Percentiles rank a stretch among this genome's conserved stretches.
These are phyloP conservation scores for Ambrosia trifida DNA, from an alignment of 129 eudicot genomes.

Conservation along the genomic window DNA sequence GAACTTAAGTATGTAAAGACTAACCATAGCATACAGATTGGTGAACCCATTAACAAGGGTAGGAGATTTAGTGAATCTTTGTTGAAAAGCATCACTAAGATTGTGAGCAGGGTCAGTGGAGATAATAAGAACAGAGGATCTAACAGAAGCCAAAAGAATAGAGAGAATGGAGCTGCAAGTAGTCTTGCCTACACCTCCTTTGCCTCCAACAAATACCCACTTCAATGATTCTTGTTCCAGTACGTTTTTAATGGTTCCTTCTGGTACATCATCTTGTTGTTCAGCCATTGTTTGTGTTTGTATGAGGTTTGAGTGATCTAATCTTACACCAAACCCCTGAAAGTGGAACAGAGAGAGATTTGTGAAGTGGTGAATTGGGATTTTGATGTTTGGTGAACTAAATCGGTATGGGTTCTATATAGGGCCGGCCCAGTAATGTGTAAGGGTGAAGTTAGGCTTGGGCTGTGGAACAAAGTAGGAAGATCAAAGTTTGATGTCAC, in stretches of 20 bases:
- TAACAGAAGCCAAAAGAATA: slow-evolving; percentile 49
- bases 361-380: slow-evolving; percentile 17
- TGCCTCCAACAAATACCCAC: slow-evolving; percentile 55
- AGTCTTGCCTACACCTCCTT: slow-evolving; percentile 46
- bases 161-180: slow-evolving; percentile 40
- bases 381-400: neutral
- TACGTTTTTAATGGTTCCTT: slow-evolving; percentile 69
- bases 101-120: slow-evolving; percentile 99
- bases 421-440: no score
- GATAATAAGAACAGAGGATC: slow-evolving; percentile 89
- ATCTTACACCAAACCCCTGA: slow-evolving; percentile 15
- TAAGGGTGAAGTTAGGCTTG: no score
- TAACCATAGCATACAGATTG: slow-evolving; percentile 95
- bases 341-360: neutral
- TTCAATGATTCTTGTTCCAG: slow-evolving; percentile 78
- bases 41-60: slow-evolving; percentile 87
- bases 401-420: no score
- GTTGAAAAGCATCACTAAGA: slow-evolving; percentile 96
- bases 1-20: slow-evolving; percentile 5
- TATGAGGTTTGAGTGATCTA: slow-evolving; percentile 3
- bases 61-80: slow-evolving; percentile 78
- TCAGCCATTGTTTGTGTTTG: slow-evolving; percentile 31
- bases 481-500: no score
- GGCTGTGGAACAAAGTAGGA: no score
- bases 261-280: slow-evolving; percentile 55